Evolutionary conservation across 2,329 filamentous ascomycete species (phyloP), one percentile per base, ranked within the genome.

Genomic region (Stenocarpella maydis): DNA sequence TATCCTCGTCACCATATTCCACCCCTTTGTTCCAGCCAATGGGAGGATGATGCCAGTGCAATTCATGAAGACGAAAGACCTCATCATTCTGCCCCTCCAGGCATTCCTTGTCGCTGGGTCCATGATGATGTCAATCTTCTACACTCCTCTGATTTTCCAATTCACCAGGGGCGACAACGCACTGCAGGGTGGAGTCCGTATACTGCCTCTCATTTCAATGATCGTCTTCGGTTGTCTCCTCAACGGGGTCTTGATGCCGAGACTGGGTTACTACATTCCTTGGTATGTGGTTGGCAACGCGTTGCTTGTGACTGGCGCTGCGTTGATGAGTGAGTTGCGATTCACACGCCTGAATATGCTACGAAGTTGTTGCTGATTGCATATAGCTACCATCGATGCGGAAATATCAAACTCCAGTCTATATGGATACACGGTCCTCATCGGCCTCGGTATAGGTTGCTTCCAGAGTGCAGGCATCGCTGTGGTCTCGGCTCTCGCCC

Each of bases 131-230:
- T 50, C 71, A 2, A 50, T 80, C 14, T 87, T 84, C 73, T 86
- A 83, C 73, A 82, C 85, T 24, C 84, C 85, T 0, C 73, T 86
- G 1, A 84, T 79, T 73, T 86, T 86, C 75, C 80, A 83, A 68
- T 86, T 85, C 73, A 78, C 78, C 1, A 77, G 75, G 26, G 79
- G 79, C 14, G 83, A 85, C 58, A 75, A 73, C 4, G 75, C 80
- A 0, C 69, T 83, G 4, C 69, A 78, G 37, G 77, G 80, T 21
- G 80, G 76, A 3, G 76, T 82, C 2, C 75, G 79, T 10, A 74
- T 84, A 0, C 73, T 83, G 7, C 82, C 82, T 10, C 76, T 81
- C 50, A 78, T 84, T 55, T 65, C 80, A 4, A 70, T 81, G 64
- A 78, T 81, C 12, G 72, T 78, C 53, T 74, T 75, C 52, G 21